Evolutionary conservation across 1,284 basidiomycete genomes (phyloP).

Genomic region (Cutaneotrichosporon dermatis): DNA sequence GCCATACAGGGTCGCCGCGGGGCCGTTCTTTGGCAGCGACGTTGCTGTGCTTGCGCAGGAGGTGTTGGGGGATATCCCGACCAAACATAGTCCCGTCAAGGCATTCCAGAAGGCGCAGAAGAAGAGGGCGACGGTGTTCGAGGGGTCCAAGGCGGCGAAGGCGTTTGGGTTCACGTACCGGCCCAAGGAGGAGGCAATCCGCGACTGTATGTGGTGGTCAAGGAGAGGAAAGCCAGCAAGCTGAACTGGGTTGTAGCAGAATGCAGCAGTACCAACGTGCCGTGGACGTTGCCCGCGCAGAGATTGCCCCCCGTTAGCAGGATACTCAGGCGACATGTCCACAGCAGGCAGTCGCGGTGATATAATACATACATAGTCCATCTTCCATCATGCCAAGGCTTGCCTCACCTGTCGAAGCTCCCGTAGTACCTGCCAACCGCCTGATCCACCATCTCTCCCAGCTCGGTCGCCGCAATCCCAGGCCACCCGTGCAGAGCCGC

Average conservation of each 20-base stretch:
- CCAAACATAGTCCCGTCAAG: conserved; percentile 6
- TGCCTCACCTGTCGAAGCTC: background rate
- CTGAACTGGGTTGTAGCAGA: background rate
- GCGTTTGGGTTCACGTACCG: conserved; percentile 36
- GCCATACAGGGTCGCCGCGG: conserved; percentile 50
- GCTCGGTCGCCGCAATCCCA: background rate
- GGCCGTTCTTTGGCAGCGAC: conserved; percentile 38
- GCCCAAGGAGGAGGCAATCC: conserved; percentile 1
- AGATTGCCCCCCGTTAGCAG: too few species aligned
- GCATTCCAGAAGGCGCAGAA: conserved; percentile 2
- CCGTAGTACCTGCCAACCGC: background rate
- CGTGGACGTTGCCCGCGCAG: too few species aligned
- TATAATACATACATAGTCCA: too few species aligned
- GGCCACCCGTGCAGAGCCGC: conserved; percentile 7
- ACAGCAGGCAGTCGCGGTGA: too few species aligned
- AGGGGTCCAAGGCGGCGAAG: conserved; percentile 33
- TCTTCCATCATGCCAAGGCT: too few species aligned
- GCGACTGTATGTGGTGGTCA: background rate
- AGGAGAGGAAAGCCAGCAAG: background rate
- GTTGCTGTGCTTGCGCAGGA: background rate
- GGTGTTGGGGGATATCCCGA: background rate
- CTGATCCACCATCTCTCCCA: conserved; percentile 1
- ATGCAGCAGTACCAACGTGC: too few species aligned
- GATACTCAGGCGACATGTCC: too few species aligned
- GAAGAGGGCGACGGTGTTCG: conserved; percentile 12